Evolutionary conservation across 2,329 filamentous ascomycete species (phyloP).

Genomic region (Phyllosticta ampelicida): DNA sequence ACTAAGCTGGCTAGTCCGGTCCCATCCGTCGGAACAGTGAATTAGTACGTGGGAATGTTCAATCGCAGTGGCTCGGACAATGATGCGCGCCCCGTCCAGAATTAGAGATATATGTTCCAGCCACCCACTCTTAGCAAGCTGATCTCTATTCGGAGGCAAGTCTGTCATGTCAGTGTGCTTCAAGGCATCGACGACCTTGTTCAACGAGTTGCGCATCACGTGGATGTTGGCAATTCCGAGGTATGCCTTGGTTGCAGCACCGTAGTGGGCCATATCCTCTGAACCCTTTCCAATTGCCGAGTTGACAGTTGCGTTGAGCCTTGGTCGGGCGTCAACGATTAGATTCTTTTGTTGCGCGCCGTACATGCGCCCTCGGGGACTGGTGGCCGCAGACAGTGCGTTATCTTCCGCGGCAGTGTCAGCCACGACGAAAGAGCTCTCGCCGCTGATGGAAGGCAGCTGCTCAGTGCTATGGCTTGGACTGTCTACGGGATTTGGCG

Average conservation of each 20-base stretch:
- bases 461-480: conserved; percentile 26
- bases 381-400: conserved; percentile 56
- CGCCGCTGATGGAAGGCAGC: conserved; percentile 20
- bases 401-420: conserved; percentile 33
- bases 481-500: conserved; percentile 19
- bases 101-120: conserved; percentile 78
- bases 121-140: conserved; percentile 78
- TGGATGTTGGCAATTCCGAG: conserved; percentile 98
- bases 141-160: conserved; percentile 69
- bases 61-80: conserved; percentile 78
- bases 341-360: conserved; percentile 88
- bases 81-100: conserved; percentile 72
- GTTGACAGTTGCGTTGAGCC: conserved; percentile 89
- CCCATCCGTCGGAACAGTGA: conserved; percentile 98
- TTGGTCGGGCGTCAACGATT: conserved; percentile 91
- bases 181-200: conserved; percentile 76
- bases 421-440: conserved; percentile 23
- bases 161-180: conserved; percentile 86
- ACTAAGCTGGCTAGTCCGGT: conserved; percentile 89
- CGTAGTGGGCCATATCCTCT: conserved; percentile 97
- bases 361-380: conserved; percentile 47
- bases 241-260: conserved; percentile 80
- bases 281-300: conserved; percentile 87
- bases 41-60: conserved; percentile 92
- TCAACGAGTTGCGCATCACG: conserved; percentile 87